phyloP scores from a whole-genome alignment of 1,284 basidiomycete genomes.

The Tilletia walkeri region DNA sequence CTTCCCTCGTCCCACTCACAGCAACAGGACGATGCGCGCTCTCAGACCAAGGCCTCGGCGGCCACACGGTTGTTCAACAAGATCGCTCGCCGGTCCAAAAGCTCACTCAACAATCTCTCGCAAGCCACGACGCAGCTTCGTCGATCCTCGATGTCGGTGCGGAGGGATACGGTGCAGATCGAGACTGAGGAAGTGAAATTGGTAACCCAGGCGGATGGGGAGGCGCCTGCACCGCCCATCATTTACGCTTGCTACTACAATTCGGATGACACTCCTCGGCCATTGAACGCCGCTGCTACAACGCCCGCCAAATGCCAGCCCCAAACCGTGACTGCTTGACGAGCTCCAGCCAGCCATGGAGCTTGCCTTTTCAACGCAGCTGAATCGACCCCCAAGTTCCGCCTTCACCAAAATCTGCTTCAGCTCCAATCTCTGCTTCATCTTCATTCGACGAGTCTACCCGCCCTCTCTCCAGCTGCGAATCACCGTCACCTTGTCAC shows the following conservation, averaged over 20 bases:
- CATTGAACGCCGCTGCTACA: too few species aligned
- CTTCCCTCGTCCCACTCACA: not conserved
- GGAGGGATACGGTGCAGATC: not conserved
- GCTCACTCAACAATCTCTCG: not conserved
- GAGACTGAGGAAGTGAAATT: not conserved
- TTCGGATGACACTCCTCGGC: conserved; percentile 12
- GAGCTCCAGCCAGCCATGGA: not conserved
- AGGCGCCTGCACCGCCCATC: conserved; percentile 1
- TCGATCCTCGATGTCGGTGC: not conserved
- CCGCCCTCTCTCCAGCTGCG: too few species aligned
- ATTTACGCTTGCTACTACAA: conserved; percentile 15
- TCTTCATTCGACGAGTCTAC: too few species aligned
- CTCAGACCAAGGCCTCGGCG: not conserved
- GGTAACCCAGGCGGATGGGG: not conserved
- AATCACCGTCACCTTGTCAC: too few species aligned
- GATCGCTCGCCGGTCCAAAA: conserved; percentile 6
- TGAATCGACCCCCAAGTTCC: too few species aligned
- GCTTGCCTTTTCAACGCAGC: too few species aligned
- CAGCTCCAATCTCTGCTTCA: too few species aligned
- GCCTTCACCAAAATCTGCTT: too few species aligned
- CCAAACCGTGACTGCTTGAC: not conserved
- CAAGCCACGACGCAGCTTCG: conserved; percentile 9
- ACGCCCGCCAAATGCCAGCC: too few species aligned
- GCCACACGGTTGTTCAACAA: not conserved
- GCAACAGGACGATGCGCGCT: not conserved